Evolutionary conservation across 768 basidiomycete species (phyloP), one percentile per base, ranked within the genome.

Genomic region (Rickenella mellea): DNA sequence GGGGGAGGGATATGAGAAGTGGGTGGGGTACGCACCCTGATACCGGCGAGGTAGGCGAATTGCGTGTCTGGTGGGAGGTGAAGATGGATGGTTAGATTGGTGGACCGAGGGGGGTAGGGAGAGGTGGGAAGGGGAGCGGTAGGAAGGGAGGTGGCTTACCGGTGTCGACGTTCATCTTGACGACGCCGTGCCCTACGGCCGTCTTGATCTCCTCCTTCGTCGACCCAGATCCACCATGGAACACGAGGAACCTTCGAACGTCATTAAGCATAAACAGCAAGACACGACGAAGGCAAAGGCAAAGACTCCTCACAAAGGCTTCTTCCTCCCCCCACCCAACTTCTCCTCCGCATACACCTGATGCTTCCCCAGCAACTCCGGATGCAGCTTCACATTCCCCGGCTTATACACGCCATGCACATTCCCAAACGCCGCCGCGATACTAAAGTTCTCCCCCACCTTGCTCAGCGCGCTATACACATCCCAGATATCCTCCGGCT

Each of bases 351-450:
- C 76, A 66, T 76, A 80, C 20, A 60, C 60, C 67, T 99, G 96
- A 70, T 99, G 96, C 70, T 90, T 89, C 24, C 76, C 74, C 51
- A 99, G 77, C 47, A 99, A 74, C 50, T 86, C 89, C 14, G 96
- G 96, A 52, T 83, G 83, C 48, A 99, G 78, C 53, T 74, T 78
- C 60, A 99, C 96, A 64, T 99, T 99, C 46, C 96, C 96, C 30
- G 92, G 90, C 71, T 96, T 98, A 76, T 99, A 99, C 40, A 99
- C 94, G 57, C 94, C 94, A 63, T 99, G 94, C 25, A 98, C 96
- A 66, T 99, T 98, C 27, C 96, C 96, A 60, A 98, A 97, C 14
- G 84, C 94, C 53, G 96, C 96, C 25, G 96, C 96, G 58, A 98
- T 97, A 53, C 84, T 88, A 70, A 99, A 99, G 70, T 88, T 88